Evolutionary conservation across 2,329 filamentous ascomycete genomes (phyloP), one percentile per base, ranked within the genome.

Genomic region (Ustulina deusta): DNA sequence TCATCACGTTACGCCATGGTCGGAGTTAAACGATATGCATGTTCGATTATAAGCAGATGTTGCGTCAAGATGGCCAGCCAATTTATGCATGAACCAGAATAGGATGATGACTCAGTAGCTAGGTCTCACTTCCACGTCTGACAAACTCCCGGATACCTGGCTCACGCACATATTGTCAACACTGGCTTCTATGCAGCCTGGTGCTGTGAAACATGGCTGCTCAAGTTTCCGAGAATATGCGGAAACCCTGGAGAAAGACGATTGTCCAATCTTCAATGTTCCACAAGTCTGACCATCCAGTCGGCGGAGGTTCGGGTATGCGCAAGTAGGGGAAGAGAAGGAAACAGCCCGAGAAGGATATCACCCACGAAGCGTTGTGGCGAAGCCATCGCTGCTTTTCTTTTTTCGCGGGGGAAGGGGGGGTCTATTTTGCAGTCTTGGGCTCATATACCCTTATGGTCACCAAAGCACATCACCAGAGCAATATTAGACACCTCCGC

Each of bases 261-360:
- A 4, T 29, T 13, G 32, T 54, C 38, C 54, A 15, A 17, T 52
- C 44, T 9, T 62, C 25, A 10, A 40, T 17, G 40, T 63, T 56
- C 38, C 60, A 55, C 29, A 48, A 58, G 38, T 67, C 65, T 67
- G 65, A 63, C 60, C 63, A 61, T 40, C 63, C 55, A 55, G 22
- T 11, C 6, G 42, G 44, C 61, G 60, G 65, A 15, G 29, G 40
- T 68, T 68, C 61, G 61, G 65, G 20, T 54, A 27, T 46, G 44
- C 32, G 44, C 32, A 52, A 48, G 51, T 17, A 44, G 2, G 20
- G 25, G 25, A 51, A 34, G 49, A 15, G 44, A 48, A 25, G n/a
- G 10, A 25, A 27, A 17, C 27, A 25, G 38, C 9, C 32, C 38
- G 32, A 63, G 25, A 40, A 58, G 44, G 22, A 51, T 42, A 10